Evolutionary conservation across 2,329 filamentous ascomycete species (phyloP).

Genomic region (Sclerotiophoma versabilis): DNA sequence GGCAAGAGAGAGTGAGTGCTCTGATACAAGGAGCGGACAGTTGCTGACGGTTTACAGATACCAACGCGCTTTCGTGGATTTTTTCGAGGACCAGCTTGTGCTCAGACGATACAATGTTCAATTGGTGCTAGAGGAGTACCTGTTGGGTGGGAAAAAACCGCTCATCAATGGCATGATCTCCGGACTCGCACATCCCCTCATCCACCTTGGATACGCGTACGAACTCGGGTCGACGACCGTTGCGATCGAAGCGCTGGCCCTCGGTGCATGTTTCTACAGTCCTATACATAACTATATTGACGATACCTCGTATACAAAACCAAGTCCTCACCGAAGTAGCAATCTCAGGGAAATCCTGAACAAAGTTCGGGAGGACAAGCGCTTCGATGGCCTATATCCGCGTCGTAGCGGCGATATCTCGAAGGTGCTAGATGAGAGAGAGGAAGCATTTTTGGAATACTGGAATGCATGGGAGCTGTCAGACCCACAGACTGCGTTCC

Average conservation of each 20-base stretch:
- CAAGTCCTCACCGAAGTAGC: conserved; percentile 58
- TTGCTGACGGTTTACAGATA: conserved; percentile 60
- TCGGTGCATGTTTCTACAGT: conserved; percentile 68
- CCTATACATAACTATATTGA: conserved; percentile 70
- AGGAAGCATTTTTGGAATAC: conserved; percentile 78
- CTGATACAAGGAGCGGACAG: neutral
- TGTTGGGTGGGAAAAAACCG: conserved; percentile 77
- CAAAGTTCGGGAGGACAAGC: conserved; percentile 71
- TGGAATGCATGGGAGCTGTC: conserved; percentile 84
- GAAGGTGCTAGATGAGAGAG: conserved; percentile 71
- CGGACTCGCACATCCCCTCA: conserved; percentile 87
- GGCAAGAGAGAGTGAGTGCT: conserved; percentile 69
- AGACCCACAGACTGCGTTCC: conserved; percentile 76
- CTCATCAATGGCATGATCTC: conserved; percentile 81
- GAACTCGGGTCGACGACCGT: conserved; percentile 86
- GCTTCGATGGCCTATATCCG: conserved; percentile 72
- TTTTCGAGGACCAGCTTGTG: conserved; percentile 91
- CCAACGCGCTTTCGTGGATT: conserved; percentile 90
- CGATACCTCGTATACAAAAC: conserved; percentile 72
- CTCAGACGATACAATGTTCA: conserved; percentile 84
- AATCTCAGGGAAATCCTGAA: conserved; percentile 73
- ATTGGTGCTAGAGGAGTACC: conserved; percentile 74
- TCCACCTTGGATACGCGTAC: conserved; percentile 92
- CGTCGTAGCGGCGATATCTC: conserved; percentile 70
- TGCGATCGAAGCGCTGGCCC: conserved; percentile 83